phyloP scores from a whole-genome alignment of 768 basidiomycete species.

The Coprinellus aureogranulatus region DNA sequence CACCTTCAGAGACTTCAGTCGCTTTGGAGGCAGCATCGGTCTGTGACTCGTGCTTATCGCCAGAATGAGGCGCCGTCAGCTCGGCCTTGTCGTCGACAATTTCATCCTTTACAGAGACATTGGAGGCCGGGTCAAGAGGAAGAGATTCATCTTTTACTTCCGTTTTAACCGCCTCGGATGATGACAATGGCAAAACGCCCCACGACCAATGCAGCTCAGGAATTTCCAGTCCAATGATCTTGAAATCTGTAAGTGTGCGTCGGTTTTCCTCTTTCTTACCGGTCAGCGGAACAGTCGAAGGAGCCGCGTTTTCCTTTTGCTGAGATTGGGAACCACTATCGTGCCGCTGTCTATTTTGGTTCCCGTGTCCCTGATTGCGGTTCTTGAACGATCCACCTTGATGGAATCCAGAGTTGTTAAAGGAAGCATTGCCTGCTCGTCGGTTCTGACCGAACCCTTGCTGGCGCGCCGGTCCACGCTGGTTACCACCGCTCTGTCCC shows the following conservation, averaged over 20 bases:
- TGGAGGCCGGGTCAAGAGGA: conserved; percentile 18
- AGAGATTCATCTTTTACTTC: conserved; percentile 11
- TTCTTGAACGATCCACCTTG: conserved; percentile 55
- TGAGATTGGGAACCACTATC: conserved; percentile 41
- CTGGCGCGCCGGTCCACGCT: conserved; percentile 50
- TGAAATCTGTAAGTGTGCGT: conserved; percentile 96
- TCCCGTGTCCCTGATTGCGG: conserved; percentile 57
- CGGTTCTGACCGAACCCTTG: conserved; percentile 62
- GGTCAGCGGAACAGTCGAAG: conserved; percentile 41
- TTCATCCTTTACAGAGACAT: conserved; percentile 34
- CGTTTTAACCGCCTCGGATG: conserved; percentile 8
- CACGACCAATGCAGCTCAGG: conserved; percentile 83
- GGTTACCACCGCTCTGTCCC: conserved; percentile 43
- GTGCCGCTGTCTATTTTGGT: conserved; percentile 33
- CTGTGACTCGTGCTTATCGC: conserved; percentile 17
- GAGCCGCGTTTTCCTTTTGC: conserved; percentile 48
- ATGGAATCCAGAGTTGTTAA: conserved; percentile 39
- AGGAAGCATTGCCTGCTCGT: conserved; percentile 60
- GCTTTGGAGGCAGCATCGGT: conserved; percentile 23
- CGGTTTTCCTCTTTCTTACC: conserved; percentile 87
- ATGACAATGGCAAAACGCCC: conserved; percentile 55
- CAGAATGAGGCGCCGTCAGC: conserved; percentile 16
- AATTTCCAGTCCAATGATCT: conserved; percentile 88
- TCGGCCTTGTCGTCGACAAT: conserved; percentile 25
- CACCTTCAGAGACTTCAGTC: conserved; percentile 18